A percentile compares a stretch with the other conserved stretches of the same genome.
Conservation (phyloP, 345 rosid species). For the Alliaria petiolata region DNA sequence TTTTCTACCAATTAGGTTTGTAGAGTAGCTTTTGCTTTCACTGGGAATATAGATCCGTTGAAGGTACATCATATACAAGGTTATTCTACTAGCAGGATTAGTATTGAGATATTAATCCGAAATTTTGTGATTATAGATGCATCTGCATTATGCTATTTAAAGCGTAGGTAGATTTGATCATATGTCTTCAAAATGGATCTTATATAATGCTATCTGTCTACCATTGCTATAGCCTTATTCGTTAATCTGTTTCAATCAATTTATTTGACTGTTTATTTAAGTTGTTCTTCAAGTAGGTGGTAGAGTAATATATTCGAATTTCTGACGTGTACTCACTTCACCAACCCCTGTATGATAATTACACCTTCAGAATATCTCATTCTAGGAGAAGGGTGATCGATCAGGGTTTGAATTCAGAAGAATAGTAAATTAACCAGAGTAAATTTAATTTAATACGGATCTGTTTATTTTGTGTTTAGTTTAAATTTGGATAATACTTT, state of each 20-base stretch:
- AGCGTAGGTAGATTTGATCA: not conserved
- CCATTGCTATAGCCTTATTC: not conserved
- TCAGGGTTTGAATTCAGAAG: not conserved
- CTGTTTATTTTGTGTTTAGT: not conserved
- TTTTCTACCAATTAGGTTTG: not conserved
- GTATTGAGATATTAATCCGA: too few relatives aligned
- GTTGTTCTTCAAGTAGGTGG: slow-evolving; percentile 11
- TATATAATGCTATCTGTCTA: slow-evolving; percentile 2
- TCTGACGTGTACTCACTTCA: slow-evolving; percentile 16
- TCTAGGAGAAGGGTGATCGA: not conserved
- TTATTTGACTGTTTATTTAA: not conserved
- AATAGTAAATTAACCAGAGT: not conserved
- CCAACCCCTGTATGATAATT: not conserved
- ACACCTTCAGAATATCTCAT: not conserved
- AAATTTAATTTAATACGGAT: not conserved
- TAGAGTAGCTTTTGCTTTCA: too few relatives aligned
- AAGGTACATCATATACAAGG: too few relatives aligned
- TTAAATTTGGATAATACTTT: not conserved
- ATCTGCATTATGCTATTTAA: not conserved
- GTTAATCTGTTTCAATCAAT: not conserved
- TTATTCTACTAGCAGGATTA: too few relatives aligned
- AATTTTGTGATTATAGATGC: not conserved
- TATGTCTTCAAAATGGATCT: not conserved
- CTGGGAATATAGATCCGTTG: too few relatives aligned
- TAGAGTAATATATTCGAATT: not conserved